Evolutionary conservation across 2,329 filamentous ascomycete genomes (phyloP), one percentile per base, ranked within the genome.

Genomic region (Talaromyces sp.): DNA sequence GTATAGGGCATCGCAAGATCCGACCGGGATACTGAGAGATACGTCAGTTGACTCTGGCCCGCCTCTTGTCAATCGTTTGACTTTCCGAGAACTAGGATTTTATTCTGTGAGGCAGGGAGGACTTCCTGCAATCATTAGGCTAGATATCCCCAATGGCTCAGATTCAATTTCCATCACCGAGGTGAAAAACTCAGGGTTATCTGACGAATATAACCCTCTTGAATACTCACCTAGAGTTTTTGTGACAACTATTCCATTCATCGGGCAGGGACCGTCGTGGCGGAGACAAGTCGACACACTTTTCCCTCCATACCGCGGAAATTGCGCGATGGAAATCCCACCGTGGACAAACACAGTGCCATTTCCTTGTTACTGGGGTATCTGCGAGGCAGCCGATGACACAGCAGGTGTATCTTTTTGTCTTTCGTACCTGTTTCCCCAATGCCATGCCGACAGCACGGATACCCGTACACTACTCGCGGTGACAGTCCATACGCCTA

Each of bases 241-340:
- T 32, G 77, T 77, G 35, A 84, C 80, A 0, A 83, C 81, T 2
- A 80, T 88, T 27, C 85, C 85, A 0, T 76, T 87, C 7, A 56
- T 72, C 0, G 78, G 78, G 11, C 51, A 72, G 31, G 85, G 84
- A 0, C 84, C 85, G 0, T 71, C 73, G 24, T 82, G 80, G 79
- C 61, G 79, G 79, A 66, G 74, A 75, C 69, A 78, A 49, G 76
- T 75, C 43, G 73, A 78, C 55, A 70, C 77, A 7, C 70, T 76
- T 50, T 59, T 84, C 73, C 73, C 84, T 69, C 73, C 77, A 66
- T 73, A 80, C 67, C 70, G 75, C 59, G 71, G 77, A n/a, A 73
- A 77, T 64, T 68, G 69, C 63, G 71, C 69, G 63, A 70, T 75
- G 64, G 74, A 74, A 63, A 71, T 66, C 54, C 68, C 66, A 1